A percentile compares a stretch with the other conserved stretches of the same genome.
phyloP scores from a whole-genome alignment of 495 filamentous ascomycete species.

The Aspergillus olivimuriae region DNA sequence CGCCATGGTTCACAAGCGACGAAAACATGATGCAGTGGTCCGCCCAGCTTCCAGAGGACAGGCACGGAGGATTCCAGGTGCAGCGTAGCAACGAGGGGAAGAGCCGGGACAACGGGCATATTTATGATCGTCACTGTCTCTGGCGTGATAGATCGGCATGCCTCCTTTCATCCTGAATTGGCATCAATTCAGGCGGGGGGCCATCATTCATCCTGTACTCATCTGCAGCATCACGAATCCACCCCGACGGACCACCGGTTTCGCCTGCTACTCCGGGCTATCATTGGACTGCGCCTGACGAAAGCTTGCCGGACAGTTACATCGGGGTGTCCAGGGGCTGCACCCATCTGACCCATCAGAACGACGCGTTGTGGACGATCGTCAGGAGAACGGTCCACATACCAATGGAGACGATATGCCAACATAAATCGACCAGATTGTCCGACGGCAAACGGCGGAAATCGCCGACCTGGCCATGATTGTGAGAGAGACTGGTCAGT shows the following conservation, averaged over 20 bases:
- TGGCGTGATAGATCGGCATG: neutral
- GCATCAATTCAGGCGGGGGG: no score
- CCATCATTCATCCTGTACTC: no score
- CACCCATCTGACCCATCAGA: neutral
- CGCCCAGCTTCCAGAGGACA: neutral
- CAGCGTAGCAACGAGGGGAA: neutral
- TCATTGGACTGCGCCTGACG: neutral
- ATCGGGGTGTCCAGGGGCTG: neutral
- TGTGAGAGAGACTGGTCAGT: no score
- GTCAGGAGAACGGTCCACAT: neutral
- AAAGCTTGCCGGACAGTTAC: neutral
- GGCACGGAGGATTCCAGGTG: neutral
- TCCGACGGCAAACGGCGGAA: no score
- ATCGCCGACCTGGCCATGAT: no score
- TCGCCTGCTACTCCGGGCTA: neutral
- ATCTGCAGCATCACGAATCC: no score
- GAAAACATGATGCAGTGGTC: constrained; percentile 19
- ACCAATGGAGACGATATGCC: no score
- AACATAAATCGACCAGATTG: no score
- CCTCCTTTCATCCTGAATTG: no score
- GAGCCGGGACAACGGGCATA: neutral
- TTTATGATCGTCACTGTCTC: neutral
- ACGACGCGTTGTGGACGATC: neutral
- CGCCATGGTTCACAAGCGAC: constrained; percentile 22
- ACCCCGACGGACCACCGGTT: no score